Evolutionary conservation across 1,284 basidiomycete species (phyloP).

Genomic region (Polyporus tsugae): DNA sequence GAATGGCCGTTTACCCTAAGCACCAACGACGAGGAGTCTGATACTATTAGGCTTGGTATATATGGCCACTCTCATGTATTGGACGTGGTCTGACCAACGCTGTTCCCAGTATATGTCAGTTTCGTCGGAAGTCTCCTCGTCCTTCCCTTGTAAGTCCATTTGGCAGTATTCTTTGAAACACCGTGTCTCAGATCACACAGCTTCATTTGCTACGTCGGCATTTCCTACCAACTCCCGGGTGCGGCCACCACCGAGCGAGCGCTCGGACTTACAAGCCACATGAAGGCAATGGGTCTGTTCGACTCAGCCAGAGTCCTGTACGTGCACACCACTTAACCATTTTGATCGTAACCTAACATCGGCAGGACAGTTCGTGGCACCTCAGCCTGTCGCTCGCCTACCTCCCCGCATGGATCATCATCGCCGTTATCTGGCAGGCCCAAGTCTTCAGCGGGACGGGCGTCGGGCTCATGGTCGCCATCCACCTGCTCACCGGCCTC

Average conservation of each 20-base stretch:
- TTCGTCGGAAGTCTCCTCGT: conserved; percentile 71
- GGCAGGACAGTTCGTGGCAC: conserved; percentile 66
- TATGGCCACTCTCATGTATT: conserved; percentile 17
- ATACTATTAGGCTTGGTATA: conserved; percentile 63
- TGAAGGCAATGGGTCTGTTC: conserved; percentile 78
- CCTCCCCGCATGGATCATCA: conserved; percentile 72
- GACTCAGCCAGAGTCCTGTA: conserved; percentile 72
- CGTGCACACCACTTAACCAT: conserved; percentile 27
- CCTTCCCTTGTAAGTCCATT: conserved; percentile 59
- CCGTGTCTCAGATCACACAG: conserved; percentile 40
- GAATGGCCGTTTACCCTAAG: conserved; percentile 78
- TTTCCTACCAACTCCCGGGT: conserved; percentile 78
- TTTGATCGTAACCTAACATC: background rate
- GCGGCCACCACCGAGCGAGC: conserved; percentile 70
- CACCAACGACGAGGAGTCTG: conserved; percentile 68
- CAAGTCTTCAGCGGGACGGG: conserved; percentile 73
- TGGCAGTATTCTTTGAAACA: background rate
- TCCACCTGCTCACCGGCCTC: conserved; percentile 76
- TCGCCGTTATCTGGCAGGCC: conserved; percentile 68
- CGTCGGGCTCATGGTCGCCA: conserved; percentile 64
- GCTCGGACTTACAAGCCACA: conserved; percentile 65
- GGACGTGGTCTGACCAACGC: background rate
- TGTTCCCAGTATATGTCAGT: conserved; percentile 60
- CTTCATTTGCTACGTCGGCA: conserved; percentile 72
- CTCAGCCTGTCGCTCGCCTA: conserved; percentile 61